These are phyloP conservation scores for Heliosperma pusillum DNA, from an alignment of 148 eudicot genomes.

Conservation along the genomic window DNA sequence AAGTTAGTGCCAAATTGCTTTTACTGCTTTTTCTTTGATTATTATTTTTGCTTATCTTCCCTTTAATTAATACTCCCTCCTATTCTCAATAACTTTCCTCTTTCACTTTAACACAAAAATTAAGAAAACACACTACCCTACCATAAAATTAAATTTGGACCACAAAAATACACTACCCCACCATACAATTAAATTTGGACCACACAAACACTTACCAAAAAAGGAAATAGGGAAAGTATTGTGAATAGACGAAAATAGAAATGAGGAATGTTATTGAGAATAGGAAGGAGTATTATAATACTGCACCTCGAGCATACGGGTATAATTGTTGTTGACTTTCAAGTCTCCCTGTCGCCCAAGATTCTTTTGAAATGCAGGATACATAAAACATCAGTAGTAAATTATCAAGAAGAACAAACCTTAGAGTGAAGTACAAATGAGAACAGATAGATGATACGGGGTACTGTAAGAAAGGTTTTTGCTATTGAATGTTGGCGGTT, in stretches of 20 bases:
- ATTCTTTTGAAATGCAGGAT: neutral
- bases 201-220: too few species aligned
- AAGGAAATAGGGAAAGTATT: too few species aligned
- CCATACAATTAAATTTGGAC: too few species aligned
- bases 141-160: too few species aligned
- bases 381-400: neutral
- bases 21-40: neutral
- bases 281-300: neutral
- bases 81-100: too few species aligned
- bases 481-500: neutral
- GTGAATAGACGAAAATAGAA: too few species aligned
- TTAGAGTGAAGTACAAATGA: neutral
- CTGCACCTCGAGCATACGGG: neutral
- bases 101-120: too few species aligned
- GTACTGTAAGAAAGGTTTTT: neutral
- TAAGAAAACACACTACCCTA: too few species aligned
- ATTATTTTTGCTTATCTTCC: neutral
- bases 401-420: neutral
- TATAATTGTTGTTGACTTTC: neutral
- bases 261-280: too few species aligned
- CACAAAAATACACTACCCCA: too few species aligned
- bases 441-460: neutral
- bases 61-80: neutral
- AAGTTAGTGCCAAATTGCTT: constrained; percentile 28
- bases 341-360: neutral